Conservation (phyloP, 768 basidiomycete genomes). For the Pleurotus djamor region DNA sequence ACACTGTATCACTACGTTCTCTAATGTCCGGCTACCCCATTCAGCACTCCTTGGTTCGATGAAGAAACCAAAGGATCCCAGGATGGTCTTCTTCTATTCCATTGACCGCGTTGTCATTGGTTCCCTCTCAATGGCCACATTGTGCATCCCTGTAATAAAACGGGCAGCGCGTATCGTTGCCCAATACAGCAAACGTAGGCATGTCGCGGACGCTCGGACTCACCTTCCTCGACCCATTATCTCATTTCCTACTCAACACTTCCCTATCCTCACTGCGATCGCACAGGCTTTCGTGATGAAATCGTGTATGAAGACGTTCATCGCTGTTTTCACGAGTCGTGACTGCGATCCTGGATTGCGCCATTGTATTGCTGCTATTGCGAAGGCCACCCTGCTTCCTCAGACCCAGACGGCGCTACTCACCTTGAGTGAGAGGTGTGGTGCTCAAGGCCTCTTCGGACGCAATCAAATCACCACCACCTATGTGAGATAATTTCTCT, state of each 20-base stretch:
- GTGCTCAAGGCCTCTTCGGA: slow-evolving; percentile 40
- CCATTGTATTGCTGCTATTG: slow-evolving; percentile 19
- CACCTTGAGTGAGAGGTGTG: slow-evolving; percentile 32
- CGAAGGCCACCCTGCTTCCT: slow-evolving; percentile 14
- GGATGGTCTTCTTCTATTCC: slow-evolving; percentile 18
- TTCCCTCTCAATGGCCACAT: slow-evolving; percentile 22
- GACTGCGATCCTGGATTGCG: slow-evolving; percentile 15
- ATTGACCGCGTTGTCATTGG: slow-evolving; percentile 30
- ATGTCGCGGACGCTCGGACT: slow-evolving; percentile 10
- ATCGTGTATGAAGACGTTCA: slow-evolving; percentile 22
- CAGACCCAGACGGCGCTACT: slow-evolving; percentile 13
- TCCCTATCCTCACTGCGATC: slow-evolving; percentile 30
- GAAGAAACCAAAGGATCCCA: slow-evolving; percentile 9
- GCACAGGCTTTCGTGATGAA: slow-evolving; percentile 32
- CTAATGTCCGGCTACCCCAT: slow-evolving; percentile 18
- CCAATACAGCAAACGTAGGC: slow-evolving; percentile 26
- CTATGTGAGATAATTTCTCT: background rate
- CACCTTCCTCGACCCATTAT: slow-evolving; percentile 22
- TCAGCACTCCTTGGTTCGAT: slow-evolving; percentile 29
- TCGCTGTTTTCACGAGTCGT: slow-evolving; percentile 16
- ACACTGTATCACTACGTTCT: background rate
- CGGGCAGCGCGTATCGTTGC: slow-evolving; percentile 21
- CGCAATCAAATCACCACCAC: slow-evolving; percentile 27
- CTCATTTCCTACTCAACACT: slow-evolving; percentile 37
- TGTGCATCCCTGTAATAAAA: slow-evolving; percentile 20